Conservation (phyloP, 139 green algal species). For the Pseudopediastrum boryanum region DNA sequence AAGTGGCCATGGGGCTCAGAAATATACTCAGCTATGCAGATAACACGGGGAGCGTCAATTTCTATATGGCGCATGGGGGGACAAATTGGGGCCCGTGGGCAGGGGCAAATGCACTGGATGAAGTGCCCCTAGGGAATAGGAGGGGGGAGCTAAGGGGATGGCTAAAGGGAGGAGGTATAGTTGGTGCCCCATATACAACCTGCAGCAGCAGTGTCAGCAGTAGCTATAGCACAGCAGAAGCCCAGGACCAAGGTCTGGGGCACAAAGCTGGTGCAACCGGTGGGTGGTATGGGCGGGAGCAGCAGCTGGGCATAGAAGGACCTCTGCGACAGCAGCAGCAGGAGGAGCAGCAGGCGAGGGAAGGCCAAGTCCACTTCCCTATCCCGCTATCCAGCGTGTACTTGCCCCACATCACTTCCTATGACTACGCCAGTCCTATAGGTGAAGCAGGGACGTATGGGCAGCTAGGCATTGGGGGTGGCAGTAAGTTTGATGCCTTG, state of each 20-base stretch:
- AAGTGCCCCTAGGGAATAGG: neutral
- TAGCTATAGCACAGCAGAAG: neutral
- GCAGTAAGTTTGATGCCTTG: conserved; percentile 61
- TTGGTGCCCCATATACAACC: neutral
- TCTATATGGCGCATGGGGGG: conserved; percentile 74
- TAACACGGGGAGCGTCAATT: conserved; percentile 54
- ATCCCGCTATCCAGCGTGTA: too few species aligned
- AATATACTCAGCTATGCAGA: conserved; percentile 52
- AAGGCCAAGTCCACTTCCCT: conserved; percentile 14
- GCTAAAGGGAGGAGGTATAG: neutral
- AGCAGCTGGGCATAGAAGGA: neutral
- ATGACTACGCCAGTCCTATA: conserved; percentile 71
- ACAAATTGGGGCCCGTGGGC: conserved; percentile 45
- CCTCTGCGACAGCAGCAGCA: conserved; percentile 2
- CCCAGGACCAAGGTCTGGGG: neutral
- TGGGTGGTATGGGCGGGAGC: too few species aligned
- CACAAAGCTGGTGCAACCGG: too few species aligned
- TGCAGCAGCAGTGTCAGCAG: conserved; percentile 17
- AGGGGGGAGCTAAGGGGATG: too few species aligned
- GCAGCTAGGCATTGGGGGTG: conserved; percentile 64
- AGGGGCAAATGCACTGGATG: conserved; percentile 44
- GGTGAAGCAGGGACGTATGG: conserved; percentile 51
- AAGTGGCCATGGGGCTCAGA: conserved; percentile 13
- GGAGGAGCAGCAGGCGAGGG: neutral
- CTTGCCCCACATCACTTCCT: conserved; percentile 54